Evolutionary conservation across 2,329 filamentous ascomycete species (phyloP).

Genomic region (Aspergillus ochraceus): DNA sequence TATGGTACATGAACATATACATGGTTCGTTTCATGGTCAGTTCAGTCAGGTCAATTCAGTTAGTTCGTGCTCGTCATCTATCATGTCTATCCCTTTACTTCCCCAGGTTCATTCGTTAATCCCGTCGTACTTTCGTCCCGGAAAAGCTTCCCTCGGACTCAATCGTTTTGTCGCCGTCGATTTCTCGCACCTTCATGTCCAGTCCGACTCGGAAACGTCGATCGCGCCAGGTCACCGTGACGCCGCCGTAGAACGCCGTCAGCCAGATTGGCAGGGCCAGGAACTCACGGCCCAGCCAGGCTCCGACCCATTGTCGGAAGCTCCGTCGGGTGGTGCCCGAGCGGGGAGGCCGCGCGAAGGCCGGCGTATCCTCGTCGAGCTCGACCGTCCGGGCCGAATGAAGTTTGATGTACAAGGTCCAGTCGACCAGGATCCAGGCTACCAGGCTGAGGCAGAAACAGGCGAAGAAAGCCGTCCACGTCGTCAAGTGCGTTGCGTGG

Average conservation of each 20-base stretch:
- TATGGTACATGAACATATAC: background rate
- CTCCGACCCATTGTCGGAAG: constrained; percentile 70
- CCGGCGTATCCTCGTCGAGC: constrained; percentile 69
- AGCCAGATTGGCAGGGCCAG: constrained; percentile 87
- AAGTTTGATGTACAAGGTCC: constrained; percentile 69
- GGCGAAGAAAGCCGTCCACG: constrained; percentile 65
- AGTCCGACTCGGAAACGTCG: constrained; percentile 76
- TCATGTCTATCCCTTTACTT: background rate
- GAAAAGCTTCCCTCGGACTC: constrained; percentile 26
- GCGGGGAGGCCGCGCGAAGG: constrained; percentile 62
- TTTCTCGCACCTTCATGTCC: constrained; percentile 76
- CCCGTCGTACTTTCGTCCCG: constrained; percentile 13
- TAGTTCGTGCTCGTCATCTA: background rate
- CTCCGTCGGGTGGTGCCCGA: constrained; percentile 48
- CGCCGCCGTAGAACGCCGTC: constrained; percentile 85
- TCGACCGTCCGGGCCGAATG: constrained; percentile 73
- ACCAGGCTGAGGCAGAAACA: constrained; percentile 67
- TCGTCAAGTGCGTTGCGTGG: constrained; percentile 55
- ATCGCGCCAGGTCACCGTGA: constrained; percentile 84
- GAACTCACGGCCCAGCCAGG: constrained; percentile 82
- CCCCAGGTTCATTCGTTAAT: background rate
- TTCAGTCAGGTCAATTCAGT: background rate
- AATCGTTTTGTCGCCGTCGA: constrained; percentile 27
- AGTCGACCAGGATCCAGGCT: constrained; percentile 75
- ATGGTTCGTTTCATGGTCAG: background rate